Evolutionary conservation across 2,329 filamentous ascomycete genomes (phyloP).

Genomic region (Helotiales sp.): DNA sequence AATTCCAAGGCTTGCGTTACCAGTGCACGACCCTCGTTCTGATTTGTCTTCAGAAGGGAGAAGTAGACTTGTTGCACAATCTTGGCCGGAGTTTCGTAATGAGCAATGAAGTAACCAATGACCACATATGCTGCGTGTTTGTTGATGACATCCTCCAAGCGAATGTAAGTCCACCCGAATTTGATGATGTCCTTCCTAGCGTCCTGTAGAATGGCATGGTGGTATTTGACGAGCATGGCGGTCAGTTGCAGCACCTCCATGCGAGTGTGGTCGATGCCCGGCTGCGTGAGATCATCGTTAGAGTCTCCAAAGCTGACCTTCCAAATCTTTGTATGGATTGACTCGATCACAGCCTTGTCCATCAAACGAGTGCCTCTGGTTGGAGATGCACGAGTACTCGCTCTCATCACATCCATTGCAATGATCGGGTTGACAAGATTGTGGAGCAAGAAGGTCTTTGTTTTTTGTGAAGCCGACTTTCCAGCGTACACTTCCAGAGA

Average conservation of each 20-base stretch:
- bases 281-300: conserved; percentile 80
- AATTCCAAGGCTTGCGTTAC: conserved; percentile 95
- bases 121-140: conserved; percentile 98
- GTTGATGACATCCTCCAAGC: conserved; percentile 98
- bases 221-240: conserved; percentile 93
- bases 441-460: conserved; percentile 90
- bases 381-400: conserved; percentile 65
- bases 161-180: conserved; percentile 98
- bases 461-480: conserved; percentile 80
- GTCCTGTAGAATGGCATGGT: conserved; percentile 85
- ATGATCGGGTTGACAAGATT: conserved; percentile 95
- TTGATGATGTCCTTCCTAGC: conserved; percentile 98
- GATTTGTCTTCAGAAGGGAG: conserved; percentile 86
- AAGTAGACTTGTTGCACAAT: conserved; percentile 96
- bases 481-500: conserved; percentile 88
- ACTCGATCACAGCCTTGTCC: conserved; percentile 85
- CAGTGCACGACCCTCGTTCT: conserved; percentile 89
- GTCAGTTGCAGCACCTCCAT: conserved; percentile 97
- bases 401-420: conserved; percentile 91
- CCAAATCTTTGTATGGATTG: conserved; percentile 92
- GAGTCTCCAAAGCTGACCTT: conserved; percentile 83
- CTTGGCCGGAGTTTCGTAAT: conserved; percentile 95
- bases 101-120: conserved; percentile 95
- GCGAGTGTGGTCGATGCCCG: conserved; percentile 90
- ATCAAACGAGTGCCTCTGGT: conserved; percentile 73